Percentiles rank a stretch among this genome's conserved stretches.
Conservation (phyloP, 1,284 basidiomycete genomes). For the Dichomitus squalens region DNA sequence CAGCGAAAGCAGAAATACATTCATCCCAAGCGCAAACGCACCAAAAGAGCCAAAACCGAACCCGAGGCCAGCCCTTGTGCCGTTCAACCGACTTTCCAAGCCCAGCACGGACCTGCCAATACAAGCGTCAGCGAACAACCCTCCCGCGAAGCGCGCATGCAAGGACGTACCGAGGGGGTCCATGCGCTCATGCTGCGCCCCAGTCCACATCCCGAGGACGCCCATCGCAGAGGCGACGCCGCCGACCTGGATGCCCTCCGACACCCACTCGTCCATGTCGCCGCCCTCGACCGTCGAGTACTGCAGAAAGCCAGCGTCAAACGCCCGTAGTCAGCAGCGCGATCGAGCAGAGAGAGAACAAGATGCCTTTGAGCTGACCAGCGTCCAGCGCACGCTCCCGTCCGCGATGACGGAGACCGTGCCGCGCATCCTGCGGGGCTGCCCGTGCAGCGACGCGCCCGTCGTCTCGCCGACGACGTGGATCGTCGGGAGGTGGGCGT, state of each 20-base stretch:
- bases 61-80: too few relatives aligned
- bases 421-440: slow-evolving; percentile 40
- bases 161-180: slow-evolving; percentile 49
- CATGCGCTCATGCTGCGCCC: slow-evolving; percentile 49
- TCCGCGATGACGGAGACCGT: slow-evolving; percentile 54
- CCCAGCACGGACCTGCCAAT: slow-evolving; percentile 25
- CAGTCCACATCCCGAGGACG: slow-evolving; percentile 61
- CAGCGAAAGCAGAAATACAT: neutral
- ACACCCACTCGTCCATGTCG: slow-evolving; percentile 47
- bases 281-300: slow-evolving; percentile 27
- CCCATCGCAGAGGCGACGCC: slow-evolving; percentile 52
- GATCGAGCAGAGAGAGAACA: too few relatives aligned
- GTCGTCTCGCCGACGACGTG: slow-evolving; percentile 48
- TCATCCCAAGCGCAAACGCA: neutral
- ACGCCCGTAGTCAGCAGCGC: slow-evolving; percentile 7
- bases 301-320: too few relatives aligned
- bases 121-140: neutral
- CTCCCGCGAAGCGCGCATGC: neutral
- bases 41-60: too few relatives aligned
- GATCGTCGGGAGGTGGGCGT: slow-evolving; percentile 48
- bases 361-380: slow-evolving; percentile 45
- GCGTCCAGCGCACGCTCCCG: slow-evolving; percentile 54
- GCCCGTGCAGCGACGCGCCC: slow-evolving; percentile 33
- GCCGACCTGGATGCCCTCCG: slow-evolving; percentile 61
- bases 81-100: slow-evolving; percentile 28